These are phyloP conservation scores for Schizosaccharomyces lindneri DNA, from an alignment of 805 yeast species.

Conservation along the genomic window DNA sequence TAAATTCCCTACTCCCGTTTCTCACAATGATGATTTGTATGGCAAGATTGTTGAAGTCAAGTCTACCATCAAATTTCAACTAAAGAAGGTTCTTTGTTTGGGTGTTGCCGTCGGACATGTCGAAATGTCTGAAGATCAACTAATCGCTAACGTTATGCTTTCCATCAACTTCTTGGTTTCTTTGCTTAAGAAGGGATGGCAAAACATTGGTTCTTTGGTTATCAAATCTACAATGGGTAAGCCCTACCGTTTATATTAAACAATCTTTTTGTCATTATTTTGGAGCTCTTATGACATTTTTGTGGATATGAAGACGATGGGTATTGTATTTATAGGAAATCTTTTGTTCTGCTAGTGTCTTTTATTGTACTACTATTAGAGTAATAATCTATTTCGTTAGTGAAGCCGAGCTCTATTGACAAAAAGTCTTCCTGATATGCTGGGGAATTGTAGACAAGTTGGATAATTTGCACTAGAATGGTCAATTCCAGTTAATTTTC, in stretches of 20 bases:
- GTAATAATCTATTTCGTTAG: no score
- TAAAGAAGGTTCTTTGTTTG: slow-evolving; percentile 97
- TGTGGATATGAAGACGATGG: no score
- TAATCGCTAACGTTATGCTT: slow-evolving; percentile 95
- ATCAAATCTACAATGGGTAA: slow-evolving; percentile 99
- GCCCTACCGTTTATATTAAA: slow-evolving; percentile 92
- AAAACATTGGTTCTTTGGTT: slow-evolving; percentile 97
- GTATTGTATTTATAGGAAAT: no score
- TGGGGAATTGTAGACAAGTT: no score
- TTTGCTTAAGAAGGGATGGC: slow-evolving; percentile 99
- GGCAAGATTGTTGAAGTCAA: slow-evolving; percentile 87
- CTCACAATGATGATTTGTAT: slow-evolving; percentile 96
- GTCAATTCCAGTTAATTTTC: no score
- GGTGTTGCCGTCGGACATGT: slow-evolving; percentile 99
- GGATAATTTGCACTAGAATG: no score
- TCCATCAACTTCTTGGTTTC: slow-evolving; percentile 97
- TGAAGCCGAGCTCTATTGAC: no score
- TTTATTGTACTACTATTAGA: no score
- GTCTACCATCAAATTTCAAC: slow-evolving; percentile 99
- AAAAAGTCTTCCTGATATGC: no score
- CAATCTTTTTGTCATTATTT: neutral
- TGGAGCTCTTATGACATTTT: no score
- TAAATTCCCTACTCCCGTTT: slow-evolving; percentile 99
- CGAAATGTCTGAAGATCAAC: slow-evolving; percentile 91
- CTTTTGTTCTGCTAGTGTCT: no score